Base-by-base conservation (phyloP, 176 grass and related monocot genomes). In the Phyllostachys edulis region DNA sequence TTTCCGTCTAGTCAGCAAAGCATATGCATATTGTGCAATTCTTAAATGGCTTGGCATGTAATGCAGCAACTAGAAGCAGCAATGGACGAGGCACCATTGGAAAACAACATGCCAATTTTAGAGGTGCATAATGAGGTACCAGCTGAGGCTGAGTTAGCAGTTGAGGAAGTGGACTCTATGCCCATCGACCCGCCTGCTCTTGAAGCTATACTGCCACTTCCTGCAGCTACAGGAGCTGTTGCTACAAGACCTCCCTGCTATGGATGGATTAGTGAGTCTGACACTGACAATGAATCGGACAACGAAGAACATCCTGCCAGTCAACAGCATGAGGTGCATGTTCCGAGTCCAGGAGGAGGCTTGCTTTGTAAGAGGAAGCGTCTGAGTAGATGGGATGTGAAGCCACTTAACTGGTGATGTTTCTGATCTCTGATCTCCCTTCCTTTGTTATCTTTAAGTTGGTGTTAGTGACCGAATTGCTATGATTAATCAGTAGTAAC, bases 251-350 rank as follows among this genome's bases (percentile, higher is more conserved):
- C 24, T 5, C 87, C 87, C 0, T 79, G 87, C 37, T 73, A 66
- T 79, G 87, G 80, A 46, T 88, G 80, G 87, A 71, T 88, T 26
- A 72, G 36, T 5, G 87, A 88, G 40, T 82, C 68, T 47, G 80
- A 73, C 37, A 82, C 50, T 47, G 80, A 72, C n/a, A 81, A 66
- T 62, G 68, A 82, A 62, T 70, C 50, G 0, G 79, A 70, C 66
- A 65, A 80, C 2, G 87, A 85, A 44, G 42, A 44, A 11, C 42
- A 44, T 9, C 42, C 51, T 15, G 18, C 78, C 15, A 78, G 59
- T 64, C 59, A 26, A 47, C 38, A 75, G 9, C 39, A 52, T 67
- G 52, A 44, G 38, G 17, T 32, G 38, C 37, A 7, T 70, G 2
- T 23, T 76, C 73, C 27, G 24, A 49, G 41, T 21, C 7, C 7